Evolutionary conservation across 2,329 filamentous ascomycete species (phyloP).

Genomic region (Cordyceps tenuipes): DNA sequence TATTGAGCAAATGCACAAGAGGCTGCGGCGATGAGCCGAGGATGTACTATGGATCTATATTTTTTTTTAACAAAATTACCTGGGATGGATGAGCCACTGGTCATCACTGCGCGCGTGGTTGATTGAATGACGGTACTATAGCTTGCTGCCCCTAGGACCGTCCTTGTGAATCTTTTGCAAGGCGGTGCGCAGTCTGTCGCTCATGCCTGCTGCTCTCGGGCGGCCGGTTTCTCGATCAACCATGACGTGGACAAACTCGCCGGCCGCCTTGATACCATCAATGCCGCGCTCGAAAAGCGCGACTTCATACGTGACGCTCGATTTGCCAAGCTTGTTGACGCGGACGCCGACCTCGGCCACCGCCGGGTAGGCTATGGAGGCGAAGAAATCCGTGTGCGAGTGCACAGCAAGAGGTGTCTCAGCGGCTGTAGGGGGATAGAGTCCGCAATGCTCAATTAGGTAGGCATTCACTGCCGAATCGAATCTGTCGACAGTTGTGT

Average conservation of each 20-base stretch:
- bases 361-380: constrained; percentile 71
- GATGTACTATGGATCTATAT: too few relatives aligned
- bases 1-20: too few relatives aligned
- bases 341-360: constrained; percentile 73
- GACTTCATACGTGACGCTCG: constrained; percentile 84
- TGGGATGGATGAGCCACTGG: not conserved
- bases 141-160: constrained; percentile 12
- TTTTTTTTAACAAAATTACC: not conserved
- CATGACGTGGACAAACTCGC: constrained; percentile 81
- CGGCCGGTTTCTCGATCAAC: constrained; percentile 65
- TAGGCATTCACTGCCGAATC: constrained; percentile 88
- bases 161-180: constrained; percentile 42
- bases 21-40: too few relatives aligned
- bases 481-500: constrained; percentile 42
- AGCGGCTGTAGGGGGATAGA: constrained; percentile 59
- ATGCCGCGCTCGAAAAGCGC: constrained; percentile 72
- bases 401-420: constrained; percentile 81
- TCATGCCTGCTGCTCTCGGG: constrained; percentile 60
- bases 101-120: not conserved
- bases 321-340: constrained; percentile 75
- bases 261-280: constrained; percentile 71
- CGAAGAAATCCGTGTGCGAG: constrained; percentile 78
- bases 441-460: constrained; percentile 67
- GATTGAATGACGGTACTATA: not conserved
- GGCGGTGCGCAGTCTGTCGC: constrained; percentile 45